Percentiles rank a stretch among this genome's conserved stretches.
phyloP scores from a whole-genome alignment of 1,284 basidiomycete species.

The Cutaneotrichosporon sp. region DNA sequence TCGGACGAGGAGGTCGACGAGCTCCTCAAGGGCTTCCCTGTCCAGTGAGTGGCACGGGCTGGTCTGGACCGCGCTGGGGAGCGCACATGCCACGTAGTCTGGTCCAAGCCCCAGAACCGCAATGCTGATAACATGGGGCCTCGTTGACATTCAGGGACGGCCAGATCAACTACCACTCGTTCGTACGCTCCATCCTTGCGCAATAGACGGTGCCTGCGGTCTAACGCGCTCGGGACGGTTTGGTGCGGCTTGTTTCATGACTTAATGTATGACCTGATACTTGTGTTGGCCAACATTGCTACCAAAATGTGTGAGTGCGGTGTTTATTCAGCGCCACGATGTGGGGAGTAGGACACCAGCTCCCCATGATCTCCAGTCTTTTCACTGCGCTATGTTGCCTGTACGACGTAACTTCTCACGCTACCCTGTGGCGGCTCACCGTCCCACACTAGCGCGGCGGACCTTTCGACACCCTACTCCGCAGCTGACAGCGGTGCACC shows the following conservation, averaged over 20 bases:
- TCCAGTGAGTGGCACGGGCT: slow-evolving; percentile 39
- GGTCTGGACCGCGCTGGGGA: background rate
- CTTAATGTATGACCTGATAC: slow-evolving; percentile 14
- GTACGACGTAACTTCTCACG: background rate
- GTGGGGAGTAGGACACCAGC: background rate
- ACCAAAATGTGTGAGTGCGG: background rate
- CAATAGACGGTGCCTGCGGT: slow-evolving; percentile 57
- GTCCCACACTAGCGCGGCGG: background rate
- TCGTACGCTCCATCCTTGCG: slow-evolving; percentile 85
- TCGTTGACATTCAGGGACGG: slow-evolving; percentile 68
- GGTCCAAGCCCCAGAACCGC: background rate
- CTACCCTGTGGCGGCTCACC: background rate
- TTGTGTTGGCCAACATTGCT: background rate
- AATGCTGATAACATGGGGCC: background rate
- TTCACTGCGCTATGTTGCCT: background rate
- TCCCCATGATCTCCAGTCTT: background rate
- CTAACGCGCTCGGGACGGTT: background rate
- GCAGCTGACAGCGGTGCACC: background rate
- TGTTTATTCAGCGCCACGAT: background rate
- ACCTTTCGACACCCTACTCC: background rate
- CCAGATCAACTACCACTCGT: slow-evolving; percentile 95
- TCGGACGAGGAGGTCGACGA: slow-evolving; percentile 97
- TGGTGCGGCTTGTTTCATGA: slow-evolving; percentile 12
- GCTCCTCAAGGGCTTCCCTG: slow-evolving; percentile 74
- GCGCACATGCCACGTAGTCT: background rate